Percentiles rank a stretch among this genome's conserved stretches.
These are phyloP conservation scores for Fragosphaeria purpurea DNA, from an alignment of 2,329 filamentous ascomycete genomes.

Conservation along the genomic window DNA sequence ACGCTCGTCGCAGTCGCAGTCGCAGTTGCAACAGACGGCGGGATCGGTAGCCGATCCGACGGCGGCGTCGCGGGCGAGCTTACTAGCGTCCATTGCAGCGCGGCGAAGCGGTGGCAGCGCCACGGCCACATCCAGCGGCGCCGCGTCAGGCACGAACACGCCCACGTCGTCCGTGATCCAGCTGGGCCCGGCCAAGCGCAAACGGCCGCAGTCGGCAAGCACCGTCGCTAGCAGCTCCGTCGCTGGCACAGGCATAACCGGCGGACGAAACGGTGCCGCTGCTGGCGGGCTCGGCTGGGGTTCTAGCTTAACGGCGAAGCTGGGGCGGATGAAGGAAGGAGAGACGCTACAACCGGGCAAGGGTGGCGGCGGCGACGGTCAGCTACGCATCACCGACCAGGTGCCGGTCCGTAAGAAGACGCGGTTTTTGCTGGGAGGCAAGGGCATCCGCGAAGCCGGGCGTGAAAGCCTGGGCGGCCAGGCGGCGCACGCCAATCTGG, in stretches of 20 bases:
- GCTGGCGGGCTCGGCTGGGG: slow-evolving; percentile 46
- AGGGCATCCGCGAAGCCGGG: slow-evolving; percentile 67
- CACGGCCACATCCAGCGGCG: slow-evolving; percentile 25
- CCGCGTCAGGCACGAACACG: slow-evolving; percentile 6
- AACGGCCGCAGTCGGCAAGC: slow-evolving; percentile 41
- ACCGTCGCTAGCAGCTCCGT: slow-evolving; percentile 16
- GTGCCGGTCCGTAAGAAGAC: slow-evolving; percentile 60
- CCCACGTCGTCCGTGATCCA: slow-evolving; percentile 32
- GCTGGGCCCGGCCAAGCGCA: slow-evolving; percentile 52
- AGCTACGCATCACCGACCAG: slow-evolving; percentile 9
- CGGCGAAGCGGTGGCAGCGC: slow-evolving; percentile 11
- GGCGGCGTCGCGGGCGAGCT: slow-evolving; percentile 9
- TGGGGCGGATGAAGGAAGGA: slow-evolving; percentile 52
- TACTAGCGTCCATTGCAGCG: slow-evolving; percentile 9
- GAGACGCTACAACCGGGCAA: slow-evolving; percentile 19
- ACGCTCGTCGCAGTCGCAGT: not conserved
- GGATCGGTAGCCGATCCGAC: slow-evolving; percentile 12
- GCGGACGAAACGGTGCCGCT: slow-evolving; percentile 11
- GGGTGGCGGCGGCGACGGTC: too few relatives aligned
- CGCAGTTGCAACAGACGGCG: not conserved
- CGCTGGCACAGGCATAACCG: not conserved
- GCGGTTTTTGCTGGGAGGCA: slow-evolving; percentile 65
- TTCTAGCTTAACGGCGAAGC: slow-evolving; percentile 41
- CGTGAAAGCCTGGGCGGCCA: slow-evolving; percentile 57
- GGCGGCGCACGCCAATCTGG: slow-evolving; percentile 19